phyloP scores from a whole-genome alignment of 441 rosid genomes.

The Gossypium aridum region DNA sequence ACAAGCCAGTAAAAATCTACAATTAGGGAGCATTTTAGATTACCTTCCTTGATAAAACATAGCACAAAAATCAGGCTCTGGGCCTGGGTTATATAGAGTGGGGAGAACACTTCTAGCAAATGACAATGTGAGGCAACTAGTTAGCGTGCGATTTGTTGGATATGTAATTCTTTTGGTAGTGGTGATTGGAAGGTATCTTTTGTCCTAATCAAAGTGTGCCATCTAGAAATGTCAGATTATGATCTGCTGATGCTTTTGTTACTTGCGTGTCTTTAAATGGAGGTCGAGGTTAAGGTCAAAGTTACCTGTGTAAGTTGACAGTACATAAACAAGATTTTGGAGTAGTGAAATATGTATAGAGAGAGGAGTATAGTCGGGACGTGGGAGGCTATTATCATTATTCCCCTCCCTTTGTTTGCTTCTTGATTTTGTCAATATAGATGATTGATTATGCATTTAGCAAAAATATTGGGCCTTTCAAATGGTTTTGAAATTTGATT shows the following conservation, averaged over 20 bases:
- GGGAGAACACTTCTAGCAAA: conserved; percentile 5
- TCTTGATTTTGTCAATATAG: conserved; percentile 13
- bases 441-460: neutral
- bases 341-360: conserved; percentile 17
- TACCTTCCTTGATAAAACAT: conserved; percentile 10
- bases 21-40: conserved; percentile 24
- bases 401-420: neutral
- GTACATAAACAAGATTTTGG: conserved; percentile 26
- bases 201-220: neutral
- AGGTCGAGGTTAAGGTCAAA: neutral
- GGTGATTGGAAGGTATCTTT: conserved; percentile 10
- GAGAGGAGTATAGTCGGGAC: conserved; percentile 22
- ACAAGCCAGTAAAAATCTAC: conserved; percentile 50
- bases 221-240: neutral
- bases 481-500: conserved; percentile 5
- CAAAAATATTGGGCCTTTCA: conserved; percentile 1
- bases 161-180: conserved; percentile 23
- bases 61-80: conserved; percentile 11
- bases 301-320: conserved; percentile 21
- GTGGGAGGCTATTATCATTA: neutral
- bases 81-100: neutral
- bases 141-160: conserved; percentile 14
- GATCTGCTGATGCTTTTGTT: conserved; percentile 14
- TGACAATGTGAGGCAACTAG: conserved; percentile 8
- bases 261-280: conserved; percentile 10